Base-by-base conservation (phyloP, 1,139 yeast genomes). In the Magnusiomyces clavatus region DNA sequence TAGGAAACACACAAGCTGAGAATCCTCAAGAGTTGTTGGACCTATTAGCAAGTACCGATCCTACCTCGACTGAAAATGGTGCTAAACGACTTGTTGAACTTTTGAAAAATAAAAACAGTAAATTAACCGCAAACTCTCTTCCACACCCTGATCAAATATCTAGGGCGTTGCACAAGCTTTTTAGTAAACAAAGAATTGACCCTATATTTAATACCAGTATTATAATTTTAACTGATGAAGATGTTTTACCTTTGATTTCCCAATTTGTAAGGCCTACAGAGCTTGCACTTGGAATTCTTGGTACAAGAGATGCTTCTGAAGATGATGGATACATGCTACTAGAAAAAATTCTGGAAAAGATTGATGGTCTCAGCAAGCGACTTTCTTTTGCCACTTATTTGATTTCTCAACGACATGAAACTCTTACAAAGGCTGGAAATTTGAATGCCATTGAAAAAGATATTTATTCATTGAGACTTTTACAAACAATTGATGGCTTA, bases 331-430 rank as follows among this genome's bases (percentile, higher is more conserved):
- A 36, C 2, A 37, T 39, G 11, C 20, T 41, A 20, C 29, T 46
- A 2, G 48, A 46, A 31, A 35, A 38, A 37, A 35, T 46, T 2
- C 20, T 46, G n/a, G n/a, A 20, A n/a, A 43, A 46, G 16, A 38
- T 46, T 12, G 48, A 39, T 11, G 31, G 31, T 5, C 43, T 43
- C 16, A 43, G 38, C 17, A 13, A 29, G 17, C 36, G 48, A 10
- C 42, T 46, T 37, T 46, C 48, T 24, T 14, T 46, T 3, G 48
- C 16, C 5, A 46, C 48, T 11, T 46, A 46, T 31, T 14, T 46
- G 6, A 20, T 46, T n/a, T 46, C 48, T 11, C 35, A 46, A 29
- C 43, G 48, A 2, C 43, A 29, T n/a, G 48, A 46, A n/a, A 19
- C 17, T 2, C 19, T 46, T 13, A 39, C 14, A 29, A 38, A 38